Conservation (phyloP, 768 basidiomycete genomes). For the Boletus bicolor region DNA sequence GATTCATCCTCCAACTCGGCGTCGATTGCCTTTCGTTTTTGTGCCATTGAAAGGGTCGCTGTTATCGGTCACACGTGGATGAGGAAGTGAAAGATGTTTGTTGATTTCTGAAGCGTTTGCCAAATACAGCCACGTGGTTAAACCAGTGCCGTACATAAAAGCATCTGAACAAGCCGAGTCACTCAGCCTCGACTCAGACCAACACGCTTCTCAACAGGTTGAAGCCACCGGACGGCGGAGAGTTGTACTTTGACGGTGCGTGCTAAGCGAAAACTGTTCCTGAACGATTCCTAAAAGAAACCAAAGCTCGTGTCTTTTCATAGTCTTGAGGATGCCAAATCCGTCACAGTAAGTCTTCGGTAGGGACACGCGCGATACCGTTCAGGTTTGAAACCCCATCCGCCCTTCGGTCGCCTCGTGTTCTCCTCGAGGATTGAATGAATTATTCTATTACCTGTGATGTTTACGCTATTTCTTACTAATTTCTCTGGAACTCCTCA, state of each 20-base stretch:
- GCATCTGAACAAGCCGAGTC: background rate
- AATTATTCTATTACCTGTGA: constrained; percentile 15
- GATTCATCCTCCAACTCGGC: constrained; percentile 7
- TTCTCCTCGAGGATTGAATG: constrained; percentile 21
- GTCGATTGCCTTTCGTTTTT: constrained; percentile 28
- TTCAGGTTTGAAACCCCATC: background rate
- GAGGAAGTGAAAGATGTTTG: constrained; percentile 3
- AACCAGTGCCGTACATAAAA: no score
- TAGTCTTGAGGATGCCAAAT: background rate
- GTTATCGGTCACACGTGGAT: constrained; percentile 1
- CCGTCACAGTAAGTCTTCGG: background rate
- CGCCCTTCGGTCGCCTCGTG: constrained; percentile 17
- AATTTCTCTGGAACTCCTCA: background rate
- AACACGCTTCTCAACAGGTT: background rate
- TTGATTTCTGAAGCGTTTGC: constrained; percentile 21
- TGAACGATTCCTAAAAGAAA: background rate
- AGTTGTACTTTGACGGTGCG: no score
- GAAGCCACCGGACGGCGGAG: background rate
- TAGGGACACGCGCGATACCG: background rate
- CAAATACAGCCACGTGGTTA: constrained; percentile 24
- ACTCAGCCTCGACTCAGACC: background rate
- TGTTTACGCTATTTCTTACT: constrained; percentile 16
- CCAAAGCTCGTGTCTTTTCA: background rate
- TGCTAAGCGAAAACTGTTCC: background rate
- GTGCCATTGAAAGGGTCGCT: constrained; percentile 16